Conservation (phyloP, 1,284 basidiomycete genomes). For the Sanguinoderma infundibulare region DNA sequence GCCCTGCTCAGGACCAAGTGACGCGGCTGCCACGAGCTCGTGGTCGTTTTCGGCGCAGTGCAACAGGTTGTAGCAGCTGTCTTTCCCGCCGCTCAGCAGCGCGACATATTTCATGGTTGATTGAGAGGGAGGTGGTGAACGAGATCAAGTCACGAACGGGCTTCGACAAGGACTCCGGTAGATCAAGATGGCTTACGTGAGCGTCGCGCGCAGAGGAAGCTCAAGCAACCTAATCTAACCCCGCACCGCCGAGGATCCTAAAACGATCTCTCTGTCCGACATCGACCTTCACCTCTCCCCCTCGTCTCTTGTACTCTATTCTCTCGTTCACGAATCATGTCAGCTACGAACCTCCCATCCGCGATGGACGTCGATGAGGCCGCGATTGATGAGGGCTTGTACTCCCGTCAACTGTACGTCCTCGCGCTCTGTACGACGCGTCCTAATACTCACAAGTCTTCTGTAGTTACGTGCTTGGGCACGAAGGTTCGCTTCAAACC, state of each 20-base stretch:
- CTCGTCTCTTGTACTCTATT: constrained; percentile 4
- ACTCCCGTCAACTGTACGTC: constrained; percentile 94
- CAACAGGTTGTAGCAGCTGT: constrained; percentile 95
- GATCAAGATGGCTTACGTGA: constrained; percentile 24
- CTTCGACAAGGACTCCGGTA: constrained; percentile 1
- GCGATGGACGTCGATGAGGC: constrained; percentile 87
- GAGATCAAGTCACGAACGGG: not conserved
- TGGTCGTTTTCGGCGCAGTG: constrained; percentile 92
- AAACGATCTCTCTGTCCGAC: constrained; percentile 20
- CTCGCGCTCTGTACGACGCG: constrained; percentile 18
- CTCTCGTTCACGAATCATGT: constrained; percentile 46
- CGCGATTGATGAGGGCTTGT: constrained; percentile 89
- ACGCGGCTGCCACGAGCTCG: constrained; percentile 88
- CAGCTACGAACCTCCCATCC: constrained; percentile 50
- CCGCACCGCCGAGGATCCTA: constrained; percentile 26
- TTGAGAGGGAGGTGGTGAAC: not conserved
- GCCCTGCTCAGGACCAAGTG: constrained; percentile 82
- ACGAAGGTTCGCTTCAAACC: constrained; percentile 71
- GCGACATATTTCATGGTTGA: constrained; percentile 89
- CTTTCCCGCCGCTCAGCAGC: constrained; percentile 96
- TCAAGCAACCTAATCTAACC: constrained; percentile 15
- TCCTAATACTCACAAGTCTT: constrained; percentile 28
- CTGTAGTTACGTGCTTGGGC: constrained; percentile 90
- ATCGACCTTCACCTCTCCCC: constrained; percentile 13
- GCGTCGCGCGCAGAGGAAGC: constrained; percentile 24